phyloP scores from a whole-genome alignment of 148 eudicot species.

The Rhododendron griersonianum region DNA sequence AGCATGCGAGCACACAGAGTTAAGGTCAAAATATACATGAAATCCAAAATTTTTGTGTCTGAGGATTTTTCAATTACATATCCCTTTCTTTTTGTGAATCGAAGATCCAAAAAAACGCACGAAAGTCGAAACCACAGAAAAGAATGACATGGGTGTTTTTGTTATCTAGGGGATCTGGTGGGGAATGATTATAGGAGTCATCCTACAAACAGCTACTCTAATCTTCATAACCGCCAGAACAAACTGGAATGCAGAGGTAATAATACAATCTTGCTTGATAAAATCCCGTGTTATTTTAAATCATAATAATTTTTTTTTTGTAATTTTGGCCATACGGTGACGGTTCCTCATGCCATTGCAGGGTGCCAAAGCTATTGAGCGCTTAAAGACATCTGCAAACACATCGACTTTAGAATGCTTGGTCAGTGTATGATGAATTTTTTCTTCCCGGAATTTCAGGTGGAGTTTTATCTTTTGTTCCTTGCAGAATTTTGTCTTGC shows the following conservation, averaged over 20 bases:
- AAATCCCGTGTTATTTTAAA: neutral
- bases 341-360: neutral
- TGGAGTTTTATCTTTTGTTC: neutral
- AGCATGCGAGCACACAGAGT: neutral
- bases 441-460: neutral
- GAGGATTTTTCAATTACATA: too few relatives aligned
- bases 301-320: neutral
- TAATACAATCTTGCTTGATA: neutral
- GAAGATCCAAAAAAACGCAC: neutral
- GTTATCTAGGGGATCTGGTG: conserved; percentile 56
- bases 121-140: neutral
- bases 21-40: neutral
- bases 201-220: conserved; percentile 42
- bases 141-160: neutral
- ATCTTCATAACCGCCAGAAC: conserved; percentile 50
- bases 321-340: neutral
- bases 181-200: conserved; percentile 59
- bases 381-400: conserved; percentile 32
- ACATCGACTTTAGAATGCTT: conserved; percentile 21
- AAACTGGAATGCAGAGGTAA: conserved; percentile 50
- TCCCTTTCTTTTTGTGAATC: neutral
- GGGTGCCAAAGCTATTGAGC: conserved; percentile 34
- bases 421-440: neutral
- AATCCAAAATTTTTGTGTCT: neutral
- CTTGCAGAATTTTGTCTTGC: neutral